Percentiles rank a stretch among this genome's conserved stretches.
Conservation (phyloP, 805 yeast species). For the Cyberlindnera suaveolens region DNA sequence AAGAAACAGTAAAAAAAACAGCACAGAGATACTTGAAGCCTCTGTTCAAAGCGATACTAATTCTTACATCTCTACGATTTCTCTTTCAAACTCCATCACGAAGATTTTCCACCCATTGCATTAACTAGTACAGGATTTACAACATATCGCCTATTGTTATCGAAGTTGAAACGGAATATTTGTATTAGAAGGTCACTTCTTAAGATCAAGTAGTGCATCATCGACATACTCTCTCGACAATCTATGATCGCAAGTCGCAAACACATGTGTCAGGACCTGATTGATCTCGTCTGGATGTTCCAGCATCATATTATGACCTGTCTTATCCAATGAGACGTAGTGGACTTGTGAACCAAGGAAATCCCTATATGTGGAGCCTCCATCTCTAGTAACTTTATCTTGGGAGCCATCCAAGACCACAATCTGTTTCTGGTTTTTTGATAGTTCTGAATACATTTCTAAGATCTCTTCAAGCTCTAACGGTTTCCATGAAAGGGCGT, state of each 20-base stretch:
- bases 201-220: not conserved
- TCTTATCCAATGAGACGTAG: slow-evolving; percentile 12
- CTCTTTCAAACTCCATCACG: too few relatives aligned
- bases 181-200: too few relatives aligned
- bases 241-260: slow-evolving; percentile 2
- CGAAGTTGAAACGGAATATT: too few relatives aligned
- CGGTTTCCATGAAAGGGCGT: slow-evolving; percentile 16
- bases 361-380: slow-evolving; percentile 19
- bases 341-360: slow-evolving; percentile 13
- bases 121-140: too few relatives aligned
- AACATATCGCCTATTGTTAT: too few relatives aligned
- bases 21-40: too few relatives aligned
- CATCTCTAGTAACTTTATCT: slow-evolving; percentile 19
- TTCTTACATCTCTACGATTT: too few relatives aligned
- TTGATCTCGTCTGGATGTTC: slow-evolving; percentile 16
- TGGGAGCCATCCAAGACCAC: slow-evolving; percentile 19
- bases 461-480: slow-evolving; percentile 12
- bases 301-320: slow-evolving; percentile 21
- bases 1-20: too few relatives aligned
- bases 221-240: not conserved
- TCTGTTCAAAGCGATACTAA: too few relatives aligned
- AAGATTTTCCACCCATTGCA: too few relatives aligned
- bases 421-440: slow-evolving; percentile 2
- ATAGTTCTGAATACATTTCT: slow-evolving; percentile 4
- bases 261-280: slow-evolving; percentile 2